Evolutionary conservation across 148 eudicot species (phyloP).

Genomic region (Agrostemma githago): DNA sequence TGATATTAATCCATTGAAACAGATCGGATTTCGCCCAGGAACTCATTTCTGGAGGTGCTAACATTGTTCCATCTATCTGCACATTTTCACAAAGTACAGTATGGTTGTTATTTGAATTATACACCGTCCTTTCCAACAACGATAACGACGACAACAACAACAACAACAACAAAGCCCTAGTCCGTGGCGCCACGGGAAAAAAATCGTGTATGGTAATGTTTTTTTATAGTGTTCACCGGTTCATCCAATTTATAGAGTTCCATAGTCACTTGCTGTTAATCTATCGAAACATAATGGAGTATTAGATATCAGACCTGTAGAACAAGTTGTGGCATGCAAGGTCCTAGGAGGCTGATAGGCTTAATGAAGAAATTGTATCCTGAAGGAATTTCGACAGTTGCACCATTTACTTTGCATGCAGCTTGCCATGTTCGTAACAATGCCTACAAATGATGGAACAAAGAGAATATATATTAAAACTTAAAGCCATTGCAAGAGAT

Average conservation of each 20-base stretch:
- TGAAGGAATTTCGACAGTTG: conserved; percentile 48
- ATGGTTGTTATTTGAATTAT: not conserved
- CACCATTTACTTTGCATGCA: conserved; percentile 55
- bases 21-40: conserved; percentile 69
- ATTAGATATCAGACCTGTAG: conserved; percentile 43
- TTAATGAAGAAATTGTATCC: conserved; percentile 47
- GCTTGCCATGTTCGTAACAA: conserved; percentile 69
- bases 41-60: conserved; percentile 51
- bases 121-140: not conserved
- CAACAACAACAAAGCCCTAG: too few species aligned
- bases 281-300: not conserved
- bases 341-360: conserved; percentile 73
- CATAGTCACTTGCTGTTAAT: not conserved
- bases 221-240: too few species aligned
- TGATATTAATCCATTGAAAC: conserved; percentile 76
- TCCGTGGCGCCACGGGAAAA: too few species aligned
- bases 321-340: conserved; percentile 65
- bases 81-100: not conserved
- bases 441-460: conserved; percentile 34
- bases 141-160: too few species aligned
- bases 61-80: conserved; percentile 65
- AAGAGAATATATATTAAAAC: not conserved
- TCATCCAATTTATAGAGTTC: too few species aligned
- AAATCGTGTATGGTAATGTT: too few species aligned
- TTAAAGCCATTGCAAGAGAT: not conserved